Evolutionary conservation across 306 rosid species (phyloP).

Genomic region (Vigna radiata): DNA sequence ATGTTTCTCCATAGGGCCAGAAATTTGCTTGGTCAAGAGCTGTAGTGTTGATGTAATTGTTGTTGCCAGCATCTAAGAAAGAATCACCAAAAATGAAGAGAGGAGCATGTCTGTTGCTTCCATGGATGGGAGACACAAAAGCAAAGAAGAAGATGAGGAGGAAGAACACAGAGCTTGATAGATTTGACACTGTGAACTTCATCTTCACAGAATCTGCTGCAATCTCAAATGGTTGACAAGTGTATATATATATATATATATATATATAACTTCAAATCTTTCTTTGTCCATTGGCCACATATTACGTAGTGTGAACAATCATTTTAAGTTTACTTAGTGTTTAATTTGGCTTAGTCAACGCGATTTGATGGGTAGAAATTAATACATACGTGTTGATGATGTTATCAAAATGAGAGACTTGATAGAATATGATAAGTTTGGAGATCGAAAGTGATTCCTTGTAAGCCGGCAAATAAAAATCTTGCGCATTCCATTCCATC

Average conservation of each 20-base stretch:
- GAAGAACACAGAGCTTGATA: conserved; percentile 43
- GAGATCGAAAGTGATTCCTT: neutral
- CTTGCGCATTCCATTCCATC: neutral
- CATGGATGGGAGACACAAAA: conserved; percentile 29
- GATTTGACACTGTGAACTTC: conserved; percentile 44
- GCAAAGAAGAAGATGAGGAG: conserved; percentile 29
- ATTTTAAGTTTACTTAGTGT: neutral
- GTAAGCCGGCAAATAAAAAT: neutral
- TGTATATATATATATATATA: neutral
- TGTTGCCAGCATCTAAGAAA: conserved; percentile 87
- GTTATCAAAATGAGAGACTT: neutral
- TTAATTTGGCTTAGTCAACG: conserved; percentile 37
- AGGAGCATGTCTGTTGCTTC: conserved; percentile 46
- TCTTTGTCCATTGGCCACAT: too few species aligned
- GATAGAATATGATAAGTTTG: neutral
- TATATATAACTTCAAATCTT: neutral
- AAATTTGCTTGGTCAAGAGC: conserved; percentile 89
- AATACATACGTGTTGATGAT: neutral
- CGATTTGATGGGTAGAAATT: neutral
- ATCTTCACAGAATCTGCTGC: conserved; percentile 24
- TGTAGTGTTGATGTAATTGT: conserved; percentile 93
- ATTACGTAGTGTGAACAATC: too few species aligned
- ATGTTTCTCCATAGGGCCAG: conserved; percentile 89
- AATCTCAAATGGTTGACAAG: conserved; percentile 24
- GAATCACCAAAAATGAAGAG: conserved; percentile 93